Conservation (phyloP, 805 yeast species). For the Kluyveromyces nonfermentans region DNA sequence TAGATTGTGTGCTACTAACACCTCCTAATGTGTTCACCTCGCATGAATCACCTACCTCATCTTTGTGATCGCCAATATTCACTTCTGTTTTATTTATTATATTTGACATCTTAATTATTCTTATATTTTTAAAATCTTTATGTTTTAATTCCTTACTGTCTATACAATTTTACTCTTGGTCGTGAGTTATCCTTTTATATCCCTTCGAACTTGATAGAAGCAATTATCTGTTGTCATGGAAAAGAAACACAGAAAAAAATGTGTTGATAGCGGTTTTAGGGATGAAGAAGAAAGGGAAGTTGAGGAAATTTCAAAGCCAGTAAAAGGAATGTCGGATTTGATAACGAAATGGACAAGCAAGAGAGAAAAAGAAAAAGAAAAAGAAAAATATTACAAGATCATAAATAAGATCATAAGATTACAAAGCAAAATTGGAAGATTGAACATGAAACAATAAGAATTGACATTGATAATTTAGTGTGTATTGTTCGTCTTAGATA, state of each 20-base stretch:
- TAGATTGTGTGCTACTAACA: conserved; percentile 5
- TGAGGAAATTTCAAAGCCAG: neutral
- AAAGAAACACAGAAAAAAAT: neutral
- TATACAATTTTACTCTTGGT: no score
- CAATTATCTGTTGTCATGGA: neutral
- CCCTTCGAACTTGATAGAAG: neutral
- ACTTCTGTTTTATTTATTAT: neutral
- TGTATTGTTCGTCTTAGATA: no score
- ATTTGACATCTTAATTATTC: neutral
- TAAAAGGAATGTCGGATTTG: neutral
- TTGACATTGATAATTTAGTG: no score
- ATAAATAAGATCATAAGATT: no score
- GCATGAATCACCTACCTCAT: neutral
- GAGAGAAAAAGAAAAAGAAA: no score
- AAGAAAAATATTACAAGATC: no score
- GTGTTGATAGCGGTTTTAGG: neutral
- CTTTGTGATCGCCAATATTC: neutral
- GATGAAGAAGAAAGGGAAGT: neutral
- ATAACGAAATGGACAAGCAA: neutral
- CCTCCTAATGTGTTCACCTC: neutral
- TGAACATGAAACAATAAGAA: no score
- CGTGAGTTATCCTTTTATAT: neutral
- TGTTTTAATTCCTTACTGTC: neutral
- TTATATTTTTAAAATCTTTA: no score
- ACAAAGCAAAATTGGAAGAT: no score